Conservation (phyloP, 2,329 filamentous ascomycete species). For the Neonectria sp. region DNA sequence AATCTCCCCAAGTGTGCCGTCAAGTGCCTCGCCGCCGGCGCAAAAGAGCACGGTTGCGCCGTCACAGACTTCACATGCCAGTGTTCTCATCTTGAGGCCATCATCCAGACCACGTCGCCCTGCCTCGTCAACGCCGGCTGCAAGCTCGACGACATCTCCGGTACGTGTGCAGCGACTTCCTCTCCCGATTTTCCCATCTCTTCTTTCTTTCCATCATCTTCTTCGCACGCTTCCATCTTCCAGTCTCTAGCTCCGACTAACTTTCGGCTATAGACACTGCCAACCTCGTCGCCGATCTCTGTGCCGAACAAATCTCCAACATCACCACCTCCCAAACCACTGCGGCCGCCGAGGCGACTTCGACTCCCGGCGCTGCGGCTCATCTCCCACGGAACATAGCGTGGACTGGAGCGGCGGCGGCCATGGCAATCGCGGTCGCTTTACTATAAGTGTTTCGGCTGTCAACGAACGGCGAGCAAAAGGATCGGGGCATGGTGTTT, state of each 20-base stretch:
- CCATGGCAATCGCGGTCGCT: slow-evolving; percentile 21
- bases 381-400: slow-evolving; percentile 12
- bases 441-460: slow-evolving; percentile 7
- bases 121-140: slow-evolving; percentile 56
- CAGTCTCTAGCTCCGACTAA: neutral
- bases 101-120: slow-evolving; percentile 52
- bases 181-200: neutral
- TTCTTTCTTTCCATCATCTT: neutral
- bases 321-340: slow-evolving; percentile 17
- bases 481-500: slow-evolving; percentile 12
- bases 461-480: neutral
- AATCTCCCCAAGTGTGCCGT: slow-evolving; percentile 57
- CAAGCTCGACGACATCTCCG: slow-evolving; percentile 51
- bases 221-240: neutral
- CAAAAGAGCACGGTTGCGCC: slow-evolving; percentile 52
- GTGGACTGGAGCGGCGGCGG: slow-evolving; percentile 26
- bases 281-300: slow-evolving; percentile 23
- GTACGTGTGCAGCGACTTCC: slow-evolving; percentile 46
- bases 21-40: slow-evolving; percentile 53
- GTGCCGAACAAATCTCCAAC: slow-evolving; percentile 20
- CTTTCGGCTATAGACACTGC: slow-evolving; percentile 8
- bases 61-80: slow-evolving; percentile 55
- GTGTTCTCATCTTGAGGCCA: slow-evolving; percentile 54
- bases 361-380: slow-evolving; percentile 19
- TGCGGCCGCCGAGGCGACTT: slow-evolving; percentile 2